These are phyloP conservation scores for Imleria badia DNA, from an alignment of 768 basidiomycete species.

Conservation along the genomic window DNA sequence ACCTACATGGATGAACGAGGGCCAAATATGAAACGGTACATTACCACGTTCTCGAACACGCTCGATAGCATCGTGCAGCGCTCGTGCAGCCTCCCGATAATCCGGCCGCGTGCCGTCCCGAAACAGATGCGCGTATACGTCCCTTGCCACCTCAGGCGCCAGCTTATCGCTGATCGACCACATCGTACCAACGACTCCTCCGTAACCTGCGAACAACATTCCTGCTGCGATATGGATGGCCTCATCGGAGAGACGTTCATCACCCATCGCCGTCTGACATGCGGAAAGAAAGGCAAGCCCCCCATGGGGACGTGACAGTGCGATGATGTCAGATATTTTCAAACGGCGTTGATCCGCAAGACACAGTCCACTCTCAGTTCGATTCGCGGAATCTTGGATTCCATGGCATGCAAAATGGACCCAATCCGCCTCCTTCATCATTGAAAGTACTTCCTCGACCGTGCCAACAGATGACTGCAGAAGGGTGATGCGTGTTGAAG, in stretches of 20 bases:
- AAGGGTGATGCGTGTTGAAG: neutral
- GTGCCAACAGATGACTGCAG: neutral
- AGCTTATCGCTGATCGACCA: constrained; percentile 10
- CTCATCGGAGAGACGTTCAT: neutral
- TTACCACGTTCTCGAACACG: no score
- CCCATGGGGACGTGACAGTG: neutral
- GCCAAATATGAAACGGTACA: no score
- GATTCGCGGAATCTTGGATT: neutral
- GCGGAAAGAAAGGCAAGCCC: neutral
- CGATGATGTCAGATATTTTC: neutral
- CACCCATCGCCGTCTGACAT: neutral
- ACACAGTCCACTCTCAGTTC: neutral
- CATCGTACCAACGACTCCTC: constrained; percentile 5
- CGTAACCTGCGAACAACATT: constrained; percentile 34
- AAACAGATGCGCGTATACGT: constrained; percentile 28
- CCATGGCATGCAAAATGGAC: neutral
- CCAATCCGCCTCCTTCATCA: constrained; percentile 1
- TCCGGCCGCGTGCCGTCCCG: no score
- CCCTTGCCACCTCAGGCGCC: constrained; percentile 33
- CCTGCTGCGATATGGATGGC: constrained; percentile 5
- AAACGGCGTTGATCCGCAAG: neutral
- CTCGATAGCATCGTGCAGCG: no score
- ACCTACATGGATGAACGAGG: no score
- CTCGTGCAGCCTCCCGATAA: no score
- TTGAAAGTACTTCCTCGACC: constrained; percentile 11